Evolutionary conservation across 495 filamentous ascomycete genomes (phyloP), one percentile per base, ranked within the genome.

Genomic region (Paragyromitra xinjiangensis): DNA sequence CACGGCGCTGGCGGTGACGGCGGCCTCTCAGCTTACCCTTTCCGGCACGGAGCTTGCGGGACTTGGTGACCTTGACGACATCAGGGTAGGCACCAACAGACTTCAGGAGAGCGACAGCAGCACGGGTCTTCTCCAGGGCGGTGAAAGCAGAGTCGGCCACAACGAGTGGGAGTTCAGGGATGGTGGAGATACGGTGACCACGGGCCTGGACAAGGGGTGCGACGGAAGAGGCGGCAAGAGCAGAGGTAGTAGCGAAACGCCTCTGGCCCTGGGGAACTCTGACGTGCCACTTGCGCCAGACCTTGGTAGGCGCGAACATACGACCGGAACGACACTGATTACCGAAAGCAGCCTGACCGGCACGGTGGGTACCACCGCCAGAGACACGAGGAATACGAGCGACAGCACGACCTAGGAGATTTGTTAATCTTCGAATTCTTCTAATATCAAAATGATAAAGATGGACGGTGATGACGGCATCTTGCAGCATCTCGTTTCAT

Each of bases 321-420:
- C 95, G 96, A 87, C 95, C 95, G 83, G 95, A 97, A 86, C 95
- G 94, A 88, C 95, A 99, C 94, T 92, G 90, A 91, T 99, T 99
- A 92, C 95, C 95, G 87, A 99, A 99, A 80, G 95, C 95, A 87
- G 95, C 95, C 88, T 99, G 95, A 88, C 95, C 95, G 85, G 95
- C 95, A 90, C 95, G 95, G 90, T 99, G 95, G 85, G 95, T 99
- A 92, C 95, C 95, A 88, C 95, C 95, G 89, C 95, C 95, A 83
- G 95, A 98, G 86, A 99, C 96, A 97, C 95, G 95, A 80, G 95
- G 95, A 83, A 99, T 99, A 98, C 95, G 95, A 86, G 95, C 95
- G 84, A 99, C 95, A 88, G 95, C 95, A 86, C 95, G 95, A 88
- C 95, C 94, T 98, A 73, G 51, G 4, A 51, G 7, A 58, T 68